Conservation (phyloP, 352 stramenopile genomes). For the Phytophthora fragariaefolia region DNA sequence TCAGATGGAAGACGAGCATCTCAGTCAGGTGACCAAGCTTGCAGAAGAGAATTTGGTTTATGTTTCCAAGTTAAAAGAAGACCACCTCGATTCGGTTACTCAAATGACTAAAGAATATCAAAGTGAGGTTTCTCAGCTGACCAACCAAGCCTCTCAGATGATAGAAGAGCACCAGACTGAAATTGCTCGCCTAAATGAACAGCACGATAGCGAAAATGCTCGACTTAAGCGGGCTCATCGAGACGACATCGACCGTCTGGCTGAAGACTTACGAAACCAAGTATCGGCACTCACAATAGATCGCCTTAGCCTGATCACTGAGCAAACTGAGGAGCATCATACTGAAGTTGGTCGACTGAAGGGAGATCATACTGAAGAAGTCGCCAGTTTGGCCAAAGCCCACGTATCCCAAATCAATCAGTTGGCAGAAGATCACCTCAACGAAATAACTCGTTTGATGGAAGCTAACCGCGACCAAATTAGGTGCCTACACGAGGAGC, state of each 20-base stretch:
- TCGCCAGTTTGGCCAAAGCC: neutral
- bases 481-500: neutral
- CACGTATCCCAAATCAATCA: slow-evolving; percentile 3
- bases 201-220: slow-evolving; percentile 1
- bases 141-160: neutral
- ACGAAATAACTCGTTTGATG: neutral
- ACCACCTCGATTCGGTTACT: slow-evolving; percentile 4
- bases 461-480: neutral
- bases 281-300: slow-evolving; percentile 11
- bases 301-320: slow-evolving; percentile 8
- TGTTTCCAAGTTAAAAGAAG: slow-evolving; percentile 12
- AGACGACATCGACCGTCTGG: slow-evolving; percentile 11
- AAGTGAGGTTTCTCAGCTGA: slow-evolving; percentile 14
- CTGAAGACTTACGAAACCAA: slow-evolving; percentile 3
- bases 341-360: slow-evolving; percentile 5
- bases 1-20: slow-evolving; percentile 14
- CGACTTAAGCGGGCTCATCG: slow-evolving; percentile 6
- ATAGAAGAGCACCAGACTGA: slow-evolving; percentile 13
- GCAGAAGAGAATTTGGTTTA: slow-evolving; percentile 11
- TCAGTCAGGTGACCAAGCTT: neutral
- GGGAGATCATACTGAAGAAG: neutral
- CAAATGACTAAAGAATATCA: slow-evolving; percentile 12
- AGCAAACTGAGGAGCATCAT: slow-evolving; percentile 13
- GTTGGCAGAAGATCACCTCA: neutral
- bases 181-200: slow-evolving; percentile 5